Evolutionary conservation across 2,329 filamentous ascomycete species (phyloP).

Genomic region (Colletotrichum magnum): DNA sequence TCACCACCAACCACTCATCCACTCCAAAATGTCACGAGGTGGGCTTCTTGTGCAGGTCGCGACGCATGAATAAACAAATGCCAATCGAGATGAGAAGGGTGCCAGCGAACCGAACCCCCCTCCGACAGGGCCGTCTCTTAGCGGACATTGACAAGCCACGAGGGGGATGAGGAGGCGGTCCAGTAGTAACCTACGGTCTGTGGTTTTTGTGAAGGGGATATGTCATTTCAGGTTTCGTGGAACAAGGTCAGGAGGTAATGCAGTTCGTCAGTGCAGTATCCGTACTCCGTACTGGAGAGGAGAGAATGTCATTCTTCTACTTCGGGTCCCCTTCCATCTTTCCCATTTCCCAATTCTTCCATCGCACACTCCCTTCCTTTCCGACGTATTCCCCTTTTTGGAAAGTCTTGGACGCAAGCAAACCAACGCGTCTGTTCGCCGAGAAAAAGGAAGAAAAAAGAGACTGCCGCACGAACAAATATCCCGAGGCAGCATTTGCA

Average conservation of each 20-base stretch:
- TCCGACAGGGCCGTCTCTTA: not conserved
- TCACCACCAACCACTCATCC: not conserved
- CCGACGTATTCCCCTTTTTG: not conserved
- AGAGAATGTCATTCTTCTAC: not conserved
- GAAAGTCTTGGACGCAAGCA: too few relatives aligned
- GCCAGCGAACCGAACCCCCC: too few relatives aligned
- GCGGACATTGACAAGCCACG: not conserved
- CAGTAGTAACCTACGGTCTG: not conserved
- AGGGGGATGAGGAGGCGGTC: not conserved
- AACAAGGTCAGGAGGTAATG: too few relatives aligned
- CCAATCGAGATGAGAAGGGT: constrained; percentile 31
- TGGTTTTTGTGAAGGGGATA: constrained; percentile 1
- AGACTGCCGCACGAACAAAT: too few relatives aligned
- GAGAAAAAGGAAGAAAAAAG: too few relatives aligned
- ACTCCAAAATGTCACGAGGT: constrained; percentile 12
- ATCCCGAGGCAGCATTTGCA: not conserved
- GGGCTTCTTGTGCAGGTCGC: constrained; percentile 18
- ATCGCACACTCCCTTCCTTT: not conserved
- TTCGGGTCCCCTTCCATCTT: not conserved
- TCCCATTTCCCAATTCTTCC: not conserved
- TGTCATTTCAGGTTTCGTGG: constrained; percentile 25
- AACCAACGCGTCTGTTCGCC: not conserved
- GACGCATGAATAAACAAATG: constrained; percentile 41
- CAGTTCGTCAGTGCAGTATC: too few relatives aligned
- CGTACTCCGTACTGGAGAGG: too few relatives aligned